Base-by-base conservation (phyloP, 441 rosid species). In the Gossypium lobatum region DNA sequence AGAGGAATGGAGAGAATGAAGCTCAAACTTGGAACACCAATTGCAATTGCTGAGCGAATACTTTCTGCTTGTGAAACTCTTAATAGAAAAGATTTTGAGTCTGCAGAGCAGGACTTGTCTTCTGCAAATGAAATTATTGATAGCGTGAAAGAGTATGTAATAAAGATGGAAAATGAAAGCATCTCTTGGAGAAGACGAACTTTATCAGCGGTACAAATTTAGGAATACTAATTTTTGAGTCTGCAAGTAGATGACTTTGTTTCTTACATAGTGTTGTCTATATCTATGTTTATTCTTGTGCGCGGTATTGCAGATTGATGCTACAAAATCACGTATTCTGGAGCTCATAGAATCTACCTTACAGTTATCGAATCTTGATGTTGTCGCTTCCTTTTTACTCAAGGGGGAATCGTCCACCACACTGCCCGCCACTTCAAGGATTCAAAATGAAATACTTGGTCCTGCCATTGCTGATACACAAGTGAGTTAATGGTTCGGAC, bases 11-110 rank as follows among this genome's bases (percentile, higher is more conserved):
- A 95, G 78, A 88, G 99, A 82, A 85, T 91, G 82, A 89, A 79
- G 85, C 98, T 95, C 81, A 95, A 93, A 85, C 93, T 93, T 72
- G 97, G 87, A 88, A 95, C 97, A 28, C 97, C 99, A 16, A 83
- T 88, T 74, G 83, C 85, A 34, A 91, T 93, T 80, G 95, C 98
- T 14, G 95, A 95, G 71, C 91, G 88, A 28, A 76, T 93, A 26
- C 87, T 93, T 78, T 86, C 96, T 73, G 78, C 89, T 7, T 90
- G 88, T 74, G 97, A 89, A 72, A 76, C 86, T 79, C 84, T 83
- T 78, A 78, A 87, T 80, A 75, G 84, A 76, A 85, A 88, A 82
- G 93, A 90, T 55, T 78, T 80, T 60, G 73, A 80, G 82, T 59
- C 82, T 79, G 90, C 95, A 28, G 80, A 70, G 81, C 88, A 83